Conservation (phyloP, 1,284 basidiomycete genomes). For the Singerocomus inundabilis region DNA sequence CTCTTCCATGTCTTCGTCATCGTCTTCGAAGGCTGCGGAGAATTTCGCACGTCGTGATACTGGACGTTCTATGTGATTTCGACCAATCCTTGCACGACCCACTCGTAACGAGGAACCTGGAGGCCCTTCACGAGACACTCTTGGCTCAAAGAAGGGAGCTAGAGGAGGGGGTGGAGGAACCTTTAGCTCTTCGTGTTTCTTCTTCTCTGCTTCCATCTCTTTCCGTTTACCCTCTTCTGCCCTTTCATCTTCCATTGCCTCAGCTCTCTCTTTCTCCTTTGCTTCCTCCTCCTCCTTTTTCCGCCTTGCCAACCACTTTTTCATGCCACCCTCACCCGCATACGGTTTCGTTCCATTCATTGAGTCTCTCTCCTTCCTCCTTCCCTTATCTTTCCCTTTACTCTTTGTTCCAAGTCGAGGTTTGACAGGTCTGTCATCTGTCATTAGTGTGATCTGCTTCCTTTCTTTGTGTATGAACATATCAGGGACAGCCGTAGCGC, state of each 20-base stretch:
- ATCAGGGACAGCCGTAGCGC: slow-evolving; percentile 49
- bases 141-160: slow-evolving; percentile 27
- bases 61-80: slow-evolving; percentile 54
- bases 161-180: slow-evolving; percentile 26
- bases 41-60: slow-evolving; percentile 47
- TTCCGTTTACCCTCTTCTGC: slow-evolving; percentile 25
- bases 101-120: slow-evolving; percentile 59
- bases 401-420: slow-evolving; percentile 35
- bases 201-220: slow-evolving; percentile 22
- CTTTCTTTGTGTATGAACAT: slow-evolving; percentile 62
- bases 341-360: slow-evolving; percentile 65
- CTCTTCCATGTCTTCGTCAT: slow-evolving; percentile 50
- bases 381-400: slow-evolving; percentile 33
- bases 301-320: slow-evolving; percentile 63
- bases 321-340: slow-evolving; percentile 70
- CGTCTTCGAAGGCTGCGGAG: slow-evolving; percentile 66
- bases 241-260: slow-evolving; percentile 36
- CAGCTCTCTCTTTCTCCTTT: slow-evolving; percentile 29
- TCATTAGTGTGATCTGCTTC: slow-evolving; percentile 58
- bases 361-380: slow-evolving; percentile 28
- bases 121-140: slow-evolving; percentile 25
- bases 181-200: slow-evolving; percentile 22
- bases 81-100: slow-evolving; percentile 53
- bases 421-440: slow-evolving; percentile 43
- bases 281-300: slow-evolving; percentile 38